Evolutionary conservation across 78 protist species (phyloP), one percentile per base, ranked within the genome.

Genomic region (Chrysochromulina tobinii): DNA sequence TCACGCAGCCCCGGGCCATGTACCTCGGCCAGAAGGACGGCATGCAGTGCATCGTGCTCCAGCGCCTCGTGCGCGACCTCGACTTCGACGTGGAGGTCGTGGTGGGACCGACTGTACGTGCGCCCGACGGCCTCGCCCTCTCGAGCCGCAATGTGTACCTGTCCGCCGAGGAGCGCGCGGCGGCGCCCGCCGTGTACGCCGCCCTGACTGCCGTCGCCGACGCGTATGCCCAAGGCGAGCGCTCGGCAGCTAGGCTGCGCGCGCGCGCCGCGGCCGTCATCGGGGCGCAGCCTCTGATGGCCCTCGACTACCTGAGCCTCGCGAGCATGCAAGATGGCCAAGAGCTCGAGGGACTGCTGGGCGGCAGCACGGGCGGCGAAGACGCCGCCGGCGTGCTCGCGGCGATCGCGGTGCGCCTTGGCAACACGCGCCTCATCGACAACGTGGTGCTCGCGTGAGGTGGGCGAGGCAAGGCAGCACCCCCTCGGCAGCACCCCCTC

Each of bases 1-100:
- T 96, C n/a, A 90, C 89, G 38, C n/a, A 85, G 17, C 97, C 98
- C 2, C 3, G 57, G 2, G 18, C 6, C 12, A n/a, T 77, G 75
- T 92, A 67, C 89, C 75, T 96, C 25, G 98, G 98, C 1, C 96
- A 95, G 89, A 96, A 96, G 84, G 98, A 96, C 69, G 97, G 96
- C 17, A 64, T 93, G 93, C 98, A 96, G 90, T 94, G 96, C 89
- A 66, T 96, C 9, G 91, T 95, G 23, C 81, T 96, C 38, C 48
- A 8, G 17, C 61, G 84, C 17, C 53, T 96, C 38, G 91, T 93
- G 1, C 12, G 23, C 12, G 97, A 94, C 69, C 81, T 96, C 58
- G 55, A 96, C 77, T 48, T 95, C 27, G 53, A 81, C 83, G 50
- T 57, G 15, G 8, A 18, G 9, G 15, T 18, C n/a, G 27, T 18